Base-by-base conservation (phyloP, 192 early-diverging fungal species). In the Umbelopsis vinacea region DNA sequence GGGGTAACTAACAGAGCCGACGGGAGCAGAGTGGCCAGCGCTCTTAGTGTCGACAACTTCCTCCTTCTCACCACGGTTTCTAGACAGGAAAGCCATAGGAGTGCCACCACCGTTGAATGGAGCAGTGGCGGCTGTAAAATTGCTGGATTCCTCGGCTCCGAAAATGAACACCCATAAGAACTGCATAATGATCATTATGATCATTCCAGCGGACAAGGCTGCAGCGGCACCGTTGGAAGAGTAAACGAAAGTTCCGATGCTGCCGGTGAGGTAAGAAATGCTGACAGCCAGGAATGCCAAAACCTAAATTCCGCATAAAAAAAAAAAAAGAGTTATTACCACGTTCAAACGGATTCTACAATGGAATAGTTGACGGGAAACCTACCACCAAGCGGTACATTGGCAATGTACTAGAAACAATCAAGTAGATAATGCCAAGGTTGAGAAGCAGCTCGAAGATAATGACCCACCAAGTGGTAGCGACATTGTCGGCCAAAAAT, bases 91-190 rank as follows among this genome's bases (percentile, higher is more conserved):
- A 46, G 52, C 54, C n/a, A 24, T 24, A 17, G 52, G n/a, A 19
- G 52, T 46, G 53, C 7, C 21, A 37, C n/a, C 23, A 19, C n/a
- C n/a, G n/a, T 12, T 46, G 26, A n/a, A 12, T 24, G 46, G 46
- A 38, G 35, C 21, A 43, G 70, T 37, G 55, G 45, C 9, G 52
- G 26, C 17, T 29, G 46, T 9, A 45, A 68, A 29, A 29, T 29
- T 29, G 23, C 55, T 40, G 48, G 29, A 46, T 17, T 53, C 14
- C 26, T 23, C 48, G 33, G 76, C 86, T 40, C 90, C 92, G 55
- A 93, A 86, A n/a, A 83, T 81, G 24, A 90, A 74, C 29, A 92
- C 79, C 92, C 89, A 93, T 33, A 90, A 76, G 71, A 90, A 86
- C 74, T 76, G 79, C 37, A 74, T 66, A 10, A 74, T 71, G 52